These are phyloP conservation scores for Daedalea quercina DNA, from an alignment of 768 basidiomycete genomes.

Conservation along the genomic window DNA sequence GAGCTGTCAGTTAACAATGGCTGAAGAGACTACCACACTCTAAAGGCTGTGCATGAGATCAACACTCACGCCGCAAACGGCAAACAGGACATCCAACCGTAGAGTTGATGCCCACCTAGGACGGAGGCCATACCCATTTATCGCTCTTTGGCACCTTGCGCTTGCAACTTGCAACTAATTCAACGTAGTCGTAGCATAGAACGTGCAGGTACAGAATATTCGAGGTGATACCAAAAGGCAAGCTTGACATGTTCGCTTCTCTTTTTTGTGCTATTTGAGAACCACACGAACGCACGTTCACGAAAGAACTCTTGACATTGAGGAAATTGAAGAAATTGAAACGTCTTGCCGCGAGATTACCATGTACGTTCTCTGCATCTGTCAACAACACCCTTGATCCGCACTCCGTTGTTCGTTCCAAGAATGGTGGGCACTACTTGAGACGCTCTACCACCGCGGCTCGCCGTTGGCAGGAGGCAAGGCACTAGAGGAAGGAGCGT, in stretches of 20 bases:
- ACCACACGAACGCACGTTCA: conserved; percentile 21
- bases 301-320: conserved; percentile 39
- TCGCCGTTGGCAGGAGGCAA: conserved; percentile 30
- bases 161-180: conserved; percentile 17
- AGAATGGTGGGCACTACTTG: conserved; percentile 16
- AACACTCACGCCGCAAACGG: background rate
- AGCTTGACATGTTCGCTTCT: conserved; percentile 64
- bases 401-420: conserved; percentile 10
- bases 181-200: conserved; percentile 17
- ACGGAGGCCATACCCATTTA: background rate
- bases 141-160: background rate
- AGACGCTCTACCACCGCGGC: conserved; percentile 54
- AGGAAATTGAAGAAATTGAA: conserved; percentile 17
- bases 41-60: background rate
- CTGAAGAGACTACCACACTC: no score
- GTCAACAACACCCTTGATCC: conserved; percentile 21
- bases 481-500: conserved; percentile 31
- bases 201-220: conserved; percentile 47
- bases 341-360: conserved; percentile 16
- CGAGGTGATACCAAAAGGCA: conserved; percentile 42
- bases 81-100: background rate
- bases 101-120: background rate
- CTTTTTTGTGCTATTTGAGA: conserved; percentile 49
- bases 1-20: no score
- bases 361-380: conserved; percentile 18